phyloP scores from a whole-genome alignment of 768 basidiomycete genomes.

The Lentinula detonsa region DNA sequence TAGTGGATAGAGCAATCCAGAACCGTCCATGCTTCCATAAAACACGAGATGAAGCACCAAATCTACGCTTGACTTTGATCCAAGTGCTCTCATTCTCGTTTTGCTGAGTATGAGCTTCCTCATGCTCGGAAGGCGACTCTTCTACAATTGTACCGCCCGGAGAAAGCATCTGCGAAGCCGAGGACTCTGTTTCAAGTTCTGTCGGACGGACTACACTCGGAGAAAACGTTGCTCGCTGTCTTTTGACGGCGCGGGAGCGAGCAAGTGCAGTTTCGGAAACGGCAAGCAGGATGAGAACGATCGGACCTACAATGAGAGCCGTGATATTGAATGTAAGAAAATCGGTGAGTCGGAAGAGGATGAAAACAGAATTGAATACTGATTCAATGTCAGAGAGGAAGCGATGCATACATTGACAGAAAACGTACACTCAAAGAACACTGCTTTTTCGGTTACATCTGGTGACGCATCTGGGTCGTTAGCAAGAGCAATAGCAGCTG shows the following conservation, averaged over 20 bases:
- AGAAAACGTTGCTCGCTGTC: background rate
- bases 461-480: constrained; percentile 29
- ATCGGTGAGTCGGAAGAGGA: constrained; percentile 47
- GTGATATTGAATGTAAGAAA: constrained; percentile 54
- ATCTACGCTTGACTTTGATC: constrained; percentile 14
- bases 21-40: constrained; percentile 53
- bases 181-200: constrained; percentile 8
- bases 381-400: background rate
- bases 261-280: constrained; percentile 17
- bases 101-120: background rate
- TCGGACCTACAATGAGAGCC: constrained; percentile 57
- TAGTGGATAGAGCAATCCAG: constrained; percentile 50
- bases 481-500: constrained; percentile 49
- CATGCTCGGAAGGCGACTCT: background rate
- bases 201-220: constrained; percentile 4
- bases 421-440: constrained; percentile 71
- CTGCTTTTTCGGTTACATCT: constrained; percentile 20
- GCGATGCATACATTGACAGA: background rate
- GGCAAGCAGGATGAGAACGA: constrained; percentile 41
- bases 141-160: background rate
- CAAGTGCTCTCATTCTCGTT: constrained; percentile 17
- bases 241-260: background rate
- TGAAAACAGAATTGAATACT: constrained; percentile 56
- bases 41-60: constrained; percentile 13
- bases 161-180: background rate